Evolutionary conservation across 495 filamentous ascomycete genomes (phyloP).

Genomic region (Achaetomiella virescens): DNA sequence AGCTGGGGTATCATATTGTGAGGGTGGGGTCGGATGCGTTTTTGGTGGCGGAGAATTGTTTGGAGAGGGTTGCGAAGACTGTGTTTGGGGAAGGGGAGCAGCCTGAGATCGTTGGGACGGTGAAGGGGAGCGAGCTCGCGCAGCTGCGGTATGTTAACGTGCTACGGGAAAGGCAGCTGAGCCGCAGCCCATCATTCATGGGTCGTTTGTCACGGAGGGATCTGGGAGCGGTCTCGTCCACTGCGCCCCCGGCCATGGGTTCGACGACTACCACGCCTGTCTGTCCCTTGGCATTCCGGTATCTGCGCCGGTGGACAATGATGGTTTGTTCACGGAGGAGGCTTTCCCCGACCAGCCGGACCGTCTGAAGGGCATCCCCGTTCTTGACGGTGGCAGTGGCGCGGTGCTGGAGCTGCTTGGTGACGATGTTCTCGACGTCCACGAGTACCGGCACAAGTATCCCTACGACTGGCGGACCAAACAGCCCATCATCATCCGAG

Average conservation of each 20-base stretch:
- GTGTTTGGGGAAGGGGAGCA: constrained; percentile 22
- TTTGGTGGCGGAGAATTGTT: constrained; percentile 56
- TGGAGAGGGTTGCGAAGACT: constrained; percentile 41
- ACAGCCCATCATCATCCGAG: constrained; percentile 78
- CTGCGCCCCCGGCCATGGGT: constrained; percentile 88
- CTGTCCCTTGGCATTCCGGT: constrained; percentile 55
- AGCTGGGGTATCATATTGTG: constrained; percentile 68
- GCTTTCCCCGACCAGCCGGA: constrained; percentile 63
- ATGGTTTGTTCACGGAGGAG: constrained; percentile 69
- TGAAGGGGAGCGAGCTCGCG: constrained; percentile 61
- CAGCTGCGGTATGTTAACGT: constrained; percentile 60
- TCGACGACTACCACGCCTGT: constrained; percentile 92
- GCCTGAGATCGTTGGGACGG: constrained; percentile 47
- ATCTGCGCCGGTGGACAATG: constrained; percentile 73
- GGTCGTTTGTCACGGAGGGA: constrained; percentile 76
- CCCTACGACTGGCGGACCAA: constrained; percentile 98
- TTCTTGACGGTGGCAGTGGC: constrained; percentile 53
- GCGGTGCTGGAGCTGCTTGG: constrained; percentile 62
- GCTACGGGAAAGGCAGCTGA: constrained; percentile 47
- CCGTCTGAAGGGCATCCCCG: constrained; percentile 42
- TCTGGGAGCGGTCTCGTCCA: constrained; percentile 93
- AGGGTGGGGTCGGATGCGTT: constrained; percentile 47
- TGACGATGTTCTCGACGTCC: constrained; percentile 55
- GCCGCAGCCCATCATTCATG: constrained; percentile 65
- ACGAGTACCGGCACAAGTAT: constrained; percentile 81